These are phyloP conservation scores for Coelastrella sp. DNA, from an alignment of 139 green algal species.

Conservation along the genomic window DNA sequence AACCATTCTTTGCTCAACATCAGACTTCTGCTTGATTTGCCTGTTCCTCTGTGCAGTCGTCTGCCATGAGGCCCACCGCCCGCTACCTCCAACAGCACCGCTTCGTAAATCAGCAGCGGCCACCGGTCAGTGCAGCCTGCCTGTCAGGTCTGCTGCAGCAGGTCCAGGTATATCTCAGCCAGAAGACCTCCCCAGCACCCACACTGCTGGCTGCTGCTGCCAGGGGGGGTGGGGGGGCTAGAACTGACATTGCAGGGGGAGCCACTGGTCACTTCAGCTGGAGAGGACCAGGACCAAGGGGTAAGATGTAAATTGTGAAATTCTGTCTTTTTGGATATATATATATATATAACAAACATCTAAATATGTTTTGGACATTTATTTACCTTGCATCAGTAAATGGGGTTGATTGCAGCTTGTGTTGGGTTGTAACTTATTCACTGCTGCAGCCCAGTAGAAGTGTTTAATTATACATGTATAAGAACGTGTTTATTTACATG, in stretches of 20 bases:
- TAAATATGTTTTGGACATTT: too few species aligned
- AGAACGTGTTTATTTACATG: too few species aligned
- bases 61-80: slow-evolving; percentile 73
- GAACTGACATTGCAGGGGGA: slow-evolving; percentile 36
- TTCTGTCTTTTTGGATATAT: too few species aligned
- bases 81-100: slow-evolving; percentile 77
- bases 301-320: neutral
- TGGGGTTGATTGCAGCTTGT: too few species aligned
- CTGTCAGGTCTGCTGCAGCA: neutral
- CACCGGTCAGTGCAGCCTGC: slow-evolving; percentile 5
- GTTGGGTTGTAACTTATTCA: too few species aligned
- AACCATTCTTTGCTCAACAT: too few species aligned
- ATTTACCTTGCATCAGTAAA: too few species aligned
- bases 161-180: neutral
- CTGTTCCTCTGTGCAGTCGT: slow-evolving; percentile 77
- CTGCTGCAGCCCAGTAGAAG: too few species aligned
- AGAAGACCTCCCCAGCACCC: neutral
- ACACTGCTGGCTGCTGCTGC: slow-evolving; percentile 1
- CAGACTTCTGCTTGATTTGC: too few species aligned
- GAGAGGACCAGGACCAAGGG: slow-evolving; percentile 15
- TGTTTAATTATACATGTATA: too few species aligned
- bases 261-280: slow-evolving; percentile 64
- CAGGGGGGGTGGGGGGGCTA: neutral
- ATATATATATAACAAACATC: too few species aligned
- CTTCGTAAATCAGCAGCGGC: slow-evolving; percentile 58